phyloP scores from a whole-genome alignment of 2,329 filamentous ascomycete species.

The Sporothrix inflata region DNA sequence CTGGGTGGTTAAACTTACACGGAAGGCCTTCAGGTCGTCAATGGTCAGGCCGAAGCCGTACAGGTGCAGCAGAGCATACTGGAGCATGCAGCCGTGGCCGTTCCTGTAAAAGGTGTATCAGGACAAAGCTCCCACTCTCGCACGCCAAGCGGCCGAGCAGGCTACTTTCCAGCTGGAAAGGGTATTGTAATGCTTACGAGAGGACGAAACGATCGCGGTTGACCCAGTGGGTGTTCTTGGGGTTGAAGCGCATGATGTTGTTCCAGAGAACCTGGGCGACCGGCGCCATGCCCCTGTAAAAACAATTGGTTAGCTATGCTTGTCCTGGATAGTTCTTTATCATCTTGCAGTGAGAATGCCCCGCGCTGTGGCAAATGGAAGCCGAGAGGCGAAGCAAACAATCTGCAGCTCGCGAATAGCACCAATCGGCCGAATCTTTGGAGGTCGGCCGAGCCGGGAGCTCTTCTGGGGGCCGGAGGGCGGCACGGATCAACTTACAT shows the following conservation, averaged over 20 bases:
- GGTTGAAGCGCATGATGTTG: slow-evolving; percentile 99
- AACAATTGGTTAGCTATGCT: slow-evolving; percentile 33
- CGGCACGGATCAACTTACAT: slow-evolving; percentile 66
- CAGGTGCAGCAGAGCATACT: slow-evolving; percentile 96
- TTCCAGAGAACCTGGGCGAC: slow-evolving; percentile 96
- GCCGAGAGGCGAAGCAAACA: background rate
- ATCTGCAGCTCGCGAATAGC: background rate
- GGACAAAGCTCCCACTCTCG: slow-evolving; percentile 22
- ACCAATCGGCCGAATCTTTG: background rate
- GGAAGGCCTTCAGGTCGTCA: slow-evolving; percentile 94
- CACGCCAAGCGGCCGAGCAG: background rate
- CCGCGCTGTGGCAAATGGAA: background rate
- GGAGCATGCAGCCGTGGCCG: slow-evolving; percentile 98
- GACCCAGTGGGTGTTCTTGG: slow-evolving; percentile 95
- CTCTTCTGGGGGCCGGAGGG: background rate
- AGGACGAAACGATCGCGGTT: slow-evolving; percentile 99
- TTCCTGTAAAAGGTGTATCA: slow-evolving; percentile 61
- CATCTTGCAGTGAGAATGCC: background rate
- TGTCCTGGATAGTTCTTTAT: background rate
- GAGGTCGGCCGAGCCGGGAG: background rate
- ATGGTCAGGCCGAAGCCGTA: slow-evolving; percentile 87
- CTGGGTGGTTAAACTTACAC: slow-evolving; percentile 64
- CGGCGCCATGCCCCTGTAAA: slow-evolving; percentile 76
- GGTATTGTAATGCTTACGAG: slow-evolving; percentile 67
- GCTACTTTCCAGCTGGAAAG: background rate